A percentile compares a stretch with the other conserved stretches of the same genome.
Evolutionary conservation across 805 yeast genomes (phyloP).

Genomic region (Candida stauntonica): DNA sequence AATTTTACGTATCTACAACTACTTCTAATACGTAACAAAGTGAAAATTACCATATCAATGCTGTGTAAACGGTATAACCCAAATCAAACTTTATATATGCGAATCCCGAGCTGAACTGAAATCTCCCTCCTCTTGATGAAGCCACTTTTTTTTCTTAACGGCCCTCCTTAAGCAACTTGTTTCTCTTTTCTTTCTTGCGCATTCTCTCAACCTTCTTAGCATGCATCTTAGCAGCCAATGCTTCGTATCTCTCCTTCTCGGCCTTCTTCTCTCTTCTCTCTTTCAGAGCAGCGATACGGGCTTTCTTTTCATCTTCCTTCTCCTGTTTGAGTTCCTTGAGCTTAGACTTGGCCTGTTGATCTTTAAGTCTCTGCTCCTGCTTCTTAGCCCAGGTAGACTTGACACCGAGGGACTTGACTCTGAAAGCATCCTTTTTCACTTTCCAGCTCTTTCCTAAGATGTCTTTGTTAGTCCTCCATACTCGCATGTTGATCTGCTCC

Average conservation of each 20-base stretch:
- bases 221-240: conserved; percentile 82
- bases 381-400: conserved; percentile 61
- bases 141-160: conserved; percentile 58
- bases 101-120: conserved; percentile 4
- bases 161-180: conserved; percentile 78
- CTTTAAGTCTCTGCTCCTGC: conserved; percentile 60
- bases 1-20: too few relatives aligned
- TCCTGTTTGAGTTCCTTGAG: conserved; percentile 74
- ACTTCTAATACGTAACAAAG: not conserved
- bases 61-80: not conserved
- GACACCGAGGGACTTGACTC: conserved; percentile 54
- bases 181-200: conserved; percentile 90
- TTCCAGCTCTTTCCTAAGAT: conserved; percentile 65
- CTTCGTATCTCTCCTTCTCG: conserved; percentile 84
- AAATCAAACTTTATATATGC: conserved; percentile 2
- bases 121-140: not conserved
- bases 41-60: conserved; percentile 1
- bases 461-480: conserved; percentile 1
- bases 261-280: conserved; percentile 77
- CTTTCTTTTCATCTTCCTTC: conserved; percentile 56
- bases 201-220: conserved; percentile 87
- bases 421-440: conserved; percentile 58
- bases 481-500: too few relatives aligned
- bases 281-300: conserved; percentile 52
- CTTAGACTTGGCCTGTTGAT: conserved; percentile 62